These are phyloP conservation scores for Thinopyrum elongatum DNA, from an alignment of 176 grass and related monocot species.

Conservation along the genomic window DNA sequence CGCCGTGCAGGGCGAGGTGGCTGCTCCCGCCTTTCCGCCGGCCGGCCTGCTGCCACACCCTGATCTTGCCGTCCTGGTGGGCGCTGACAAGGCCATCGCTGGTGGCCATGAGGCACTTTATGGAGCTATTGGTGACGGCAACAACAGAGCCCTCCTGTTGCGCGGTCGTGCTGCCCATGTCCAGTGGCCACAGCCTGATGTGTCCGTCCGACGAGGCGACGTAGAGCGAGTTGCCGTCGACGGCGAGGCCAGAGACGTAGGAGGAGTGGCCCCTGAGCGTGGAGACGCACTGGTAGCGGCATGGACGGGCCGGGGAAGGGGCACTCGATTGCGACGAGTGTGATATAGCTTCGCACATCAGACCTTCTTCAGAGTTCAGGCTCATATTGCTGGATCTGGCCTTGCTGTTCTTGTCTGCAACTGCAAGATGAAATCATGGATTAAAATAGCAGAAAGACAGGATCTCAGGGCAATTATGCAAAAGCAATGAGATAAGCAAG, in stretches of 20 bases:
- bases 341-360: conserved; percentile 19
- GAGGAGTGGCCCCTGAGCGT: conserved; percentile 58
- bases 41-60: conserved; percentile 39
- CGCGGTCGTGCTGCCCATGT: not conserved
- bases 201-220: conserved; percentile 50
- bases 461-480: not conserved
- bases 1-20: conserved; percentile 35
- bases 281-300: conserved; percentile 37
- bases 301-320: not conserved
- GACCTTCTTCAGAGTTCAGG: not conserved
- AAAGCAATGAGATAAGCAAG: conserved; percentile 15
- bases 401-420: not conserved
- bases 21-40: not conserved
- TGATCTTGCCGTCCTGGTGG: conserved; percentile 80
- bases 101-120: conserved; percentile 51
- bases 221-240: conserved; percentile 33
- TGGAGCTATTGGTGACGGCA: conserved; percentile 33
- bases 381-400: not conserved
- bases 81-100: conserved; percentile 45
- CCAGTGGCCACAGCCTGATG: conserved; percentile 47
- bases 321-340: conserved; percentile 18
- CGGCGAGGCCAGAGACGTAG: conserved; percentile 58
- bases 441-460: not conserved
- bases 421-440: conserved; percentile 16
- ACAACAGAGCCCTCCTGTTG: conserved; percentile 4